Evolutionary conservation across 164 flowering plant species (phyloP).

Genomic region (Echeveria elegans): DNA sequence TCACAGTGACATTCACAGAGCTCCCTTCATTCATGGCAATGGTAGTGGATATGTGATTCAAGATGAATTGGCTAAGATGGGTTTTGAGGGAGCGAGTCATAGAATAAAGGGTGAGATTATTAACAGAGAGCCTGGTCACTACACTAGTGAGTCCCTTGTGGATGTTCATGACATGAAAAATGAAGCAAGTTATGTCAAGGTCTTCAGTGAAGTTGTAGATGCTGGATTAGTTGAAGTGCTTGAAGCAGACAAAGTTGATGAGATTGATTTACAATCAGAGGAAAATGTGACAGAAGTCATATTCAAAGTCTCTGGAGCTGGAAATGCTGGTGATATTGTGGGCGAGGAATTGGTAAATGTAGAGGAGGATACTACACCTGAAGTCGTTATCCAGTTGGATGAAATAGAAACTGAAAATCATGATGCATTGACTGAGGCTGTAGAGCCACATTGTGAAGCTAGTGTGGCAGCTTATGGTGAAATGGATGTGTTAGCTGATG

Average conservation of each 20-base stretch:
- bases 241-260: background rate
- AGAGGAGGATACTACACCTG: background rate
- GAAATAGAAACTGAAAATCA: background rate
- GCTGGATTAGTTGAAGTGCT: background rate
- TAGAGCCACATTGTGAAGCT: too few species aligned
- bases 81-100: background rate
- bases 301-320: background rate
- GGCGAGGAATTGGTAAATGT: background rate
- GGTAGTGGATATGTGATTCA: slow-evolving; percentile 8
- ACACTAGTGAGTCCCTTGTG: background rate
- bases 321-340: background rate
- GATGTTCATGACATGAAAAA: background rate
- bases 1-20: slow-evolving; percentile 12
- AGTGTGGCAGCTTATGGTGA: too few species aligned
- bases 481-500: too few species aligned
- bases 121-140: background rate
- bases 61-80: slow-evolving; percentile 4
- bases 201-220: background rate
- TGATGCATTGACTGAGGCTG: too few species aligned
- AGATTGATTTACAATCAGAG: background rate
- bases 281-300: background rate
- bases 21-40: slow-evolving; percentile 7
- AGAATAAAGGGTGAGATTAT: background rate
- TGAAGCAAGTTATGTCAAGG: background rate
- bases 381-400: background rate